Evolutionary conservation across 2,329 filamentous ascomycete genomes (phyloP), one percentile per base, ranked within the genome.

Genomic region (Colletotrichum simmondsii): DNA sequence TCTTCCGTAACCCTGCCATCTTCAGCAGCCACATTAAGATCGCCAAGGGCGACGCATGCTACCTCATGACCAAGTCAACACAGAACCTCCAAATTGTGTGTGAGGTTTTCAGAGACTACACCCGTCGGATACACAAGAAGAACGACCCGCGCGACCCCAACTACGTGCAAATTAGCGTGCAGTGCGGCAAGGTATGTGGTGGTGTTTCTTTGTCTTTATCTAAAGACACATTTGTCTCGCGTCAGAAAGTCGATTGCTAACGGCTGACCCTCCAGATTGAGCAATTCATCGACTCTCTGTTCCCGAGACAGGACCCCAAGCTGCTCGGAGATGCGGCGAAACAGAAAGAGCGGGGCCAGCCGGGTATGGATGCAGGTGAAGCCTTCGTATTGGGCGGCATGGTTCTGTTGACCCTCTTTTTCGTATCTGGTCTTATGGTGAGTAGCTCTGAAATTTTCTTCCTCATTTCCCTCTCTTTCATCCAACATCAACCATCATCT

Each of bases 11-110:
- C 83, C 93, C 94, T 26, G 88, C 88, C 73, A 91, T 99, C 71
- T 97, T 98, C 81, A 85, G 96, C 80, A 91, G 89, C 75, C 97
- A 98, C 79, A 87, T 99, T 85, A 99, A 99, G 86, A 98, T 99
- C 83, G 96, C 94, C 71, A 98, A 98, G 86, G 97, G 97, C 37
- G 91, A 96, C 76, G 95, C 97, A 49, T 98, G 97, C 82, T 88
- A 93, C 77, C 87, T 98, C 77, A 98, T 99, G 97, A 89, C 92
- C 74, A 91, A 98, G 78, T 97, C 94, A 12, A 97, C 96, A 7
- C 96, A 98, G 81, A 98, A 98, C 81, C 87, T 98, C 64, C 88
- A 89, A 68, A 86, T 94, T 1, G 90, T 97, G 5, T 97, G 94
- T 81, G 92, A 95, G 6, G 90, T 95, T 14, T 98, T 98, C 88